These are phyloP conservation scores for Actinomucor elegans DNA, from an alignment of 371 early-diverging fungal genomes.

Conservation along the genomic window DNA sequence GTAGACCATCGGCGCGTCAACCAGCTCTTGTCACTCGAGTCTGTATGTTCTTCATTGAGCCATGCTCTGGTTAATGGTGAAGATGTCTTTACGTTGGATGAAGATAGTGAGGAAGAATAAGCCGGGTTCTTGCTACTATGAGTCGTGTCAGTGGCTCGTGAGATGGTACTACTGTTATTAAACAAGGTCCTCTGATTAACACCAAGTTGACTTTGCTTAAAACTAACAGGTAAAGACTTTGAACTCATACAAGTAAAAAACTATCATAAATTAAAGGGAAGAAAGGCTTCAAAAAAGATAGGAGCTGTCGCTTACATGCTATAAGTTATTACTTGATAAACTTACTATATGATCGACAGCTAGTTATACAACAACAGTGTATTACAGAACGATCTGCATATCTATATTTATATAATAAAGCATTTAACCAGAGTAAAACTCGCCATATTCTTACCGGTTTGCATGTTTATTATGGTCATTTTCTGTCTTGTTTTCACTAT, in stretches of 20 bases:
- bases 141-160: not conserved
- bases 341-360: conserved; percentile 7
- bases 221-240: conserved; percentile 2
- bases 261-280: no score
- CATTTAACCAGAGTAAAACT: no score
- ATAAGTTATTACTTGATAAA: no score
- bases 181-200: not conserved
- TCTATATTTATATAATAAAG: no score
- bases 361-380: no score
- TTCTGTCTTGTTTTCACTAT: no score
- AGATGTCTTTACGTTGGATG: conserved; percentile 6
- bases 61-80: conserved; percentile 5
- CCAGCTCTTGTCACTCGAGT: conserved; percentile 6
- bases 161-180: not conserved
- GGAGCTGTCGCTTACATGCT: no score
- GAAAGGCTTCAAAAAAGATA: no score
- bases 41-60: not conserved
- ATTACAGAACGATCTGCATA: no score
- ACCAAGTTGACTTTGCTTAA: no score
- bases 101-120: conserved; percentile 3
- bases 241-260: not conserved
- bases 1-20: conserved; percentile 20
- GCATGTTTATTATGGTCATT: no score
- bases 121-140: not conserved
- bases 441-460: no score